A percentile compares a stretch with the other conserved stretches of the same genome.
These are phyloP conservation scores for Pythium diclinum DNA, from an alignment of 352 stramenopile genomes.

Conservation along the genomic window DNA sequence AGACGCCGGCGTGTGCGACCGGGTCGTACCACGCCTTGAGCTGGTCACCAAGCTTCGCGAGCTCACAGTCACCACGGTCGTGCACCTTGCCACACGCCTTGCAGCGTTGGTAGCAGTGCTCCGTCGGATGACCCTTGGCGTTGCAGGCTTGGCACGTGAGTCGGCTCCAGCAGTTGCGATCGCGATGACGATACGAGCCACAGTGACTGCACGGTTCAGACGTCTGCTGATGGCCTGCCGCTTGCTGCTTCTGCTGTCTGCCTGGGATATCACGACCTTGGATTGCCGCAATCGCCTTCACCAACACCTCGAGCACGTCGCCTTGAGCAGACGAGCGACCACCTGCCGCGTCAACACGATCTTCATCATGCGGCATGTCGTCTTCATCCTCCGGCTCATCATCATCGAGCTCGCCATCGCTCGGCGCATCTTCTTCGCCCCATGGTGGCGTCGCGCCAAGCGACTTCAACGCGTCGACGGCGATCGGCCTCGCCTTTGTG, in stretches of 20 bases:
- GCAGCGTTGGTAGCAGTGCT: slow-evolving; percentile 10
- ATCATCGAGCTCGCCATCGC: not conserved
- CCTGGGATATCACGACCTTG: slow-evolving; percentile 1
- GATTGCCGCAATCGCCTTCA: not conserved
- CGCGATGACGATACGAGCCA: slow-evolving; percentile 3
- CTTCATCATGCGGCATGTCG: not conserved
- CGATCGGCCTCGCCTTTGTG: not conserved
- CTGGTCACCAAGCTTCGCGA: not conserved
- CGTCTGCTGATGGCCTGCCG: not conserved
- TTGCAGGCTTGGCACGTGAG: slow-evolving; percentile 4
- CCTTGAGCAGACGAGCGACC: not conserved
- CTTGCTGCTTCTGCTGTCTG: not conserved
- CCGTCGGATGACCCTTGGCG: not conserved
- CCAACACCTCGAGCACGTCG: not conserved
- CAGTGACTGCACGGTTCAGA: slow-evolving; percentile 4
- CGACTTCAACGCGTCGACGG: not conserved
- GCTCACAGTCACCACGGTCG: not conserved
- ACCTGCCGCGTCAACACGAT: not conserved
- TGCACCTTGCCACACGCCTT: slow-evolving; percentile 9
- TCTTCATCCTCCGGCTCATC: not conserved
- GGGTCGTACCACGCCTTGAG: slow-evolving; percentile 17
- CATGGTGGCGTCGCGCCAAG: not conserved
- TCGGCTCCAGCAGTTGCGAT: slow-evolving; percentile 12
- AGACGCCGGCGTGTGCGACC: not conserved
- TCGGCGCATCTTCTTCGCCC: not conserved